Evolutionary conservation across 495 filamentous ascomycete species (phyloP), one percentile per base, ranked within the genome.

Genomic region (Aspergillus nidulans): DNA sequence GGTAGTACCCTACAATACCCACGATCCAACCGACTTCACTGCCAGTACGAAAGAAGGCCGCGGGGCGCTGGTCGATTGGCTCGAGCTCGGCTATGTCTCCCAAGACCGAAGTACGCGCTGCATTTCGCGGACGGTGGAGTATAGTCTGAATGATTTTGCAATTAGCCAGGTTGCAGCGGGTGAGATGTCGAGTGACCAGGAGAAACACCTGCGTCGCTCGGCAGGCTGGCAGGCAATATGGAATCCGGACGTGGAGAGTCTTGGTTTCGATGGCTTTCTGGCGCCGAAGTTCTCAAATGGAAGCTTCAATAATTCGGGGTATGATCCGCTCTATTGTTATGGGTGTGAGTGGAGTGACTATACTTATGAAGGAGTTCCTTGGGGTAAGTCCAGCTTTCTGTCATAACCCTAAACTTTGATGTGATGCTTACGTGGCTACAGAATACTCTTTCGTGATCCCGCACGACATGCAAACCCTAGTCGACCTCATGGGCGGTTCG

Each of bases 111-210:
- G 86, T 68, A 88, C 87, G 2, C 75, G 87, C 21, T 83, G 78
- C 59, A 79, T 90, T 38, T 86, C 83, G 1, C 75, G 86, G 3
- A 89, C 85, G 0, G 76, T 89, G 0, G 87, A 89, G 63, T 89
- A 90, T 66, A 79, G 80, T 43, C 86, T 89, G 52, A 85, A 89
- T 66, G 87, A 90, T 65, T 90, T 86, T 62, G 79, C 78, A 39
- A 78, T 90, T 39, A 71, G 83, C 10, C 79, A 86, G 59, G 80
- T 88, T 54, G 79, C 85, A 36, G 77, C 83, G 46, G 71, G 85
- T 4, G 79, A 78, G 15, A 79, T 77, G 49, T 66, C 62, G 0
- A 77, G 81, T 53, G 82, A 86, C 41, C 68, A 70, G 36, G 61
- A 70, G 40, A 87, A 85, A 54, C 87, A 87, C 63, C 64, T 72